Conservation (phyloP, 1,284 basidiomycete genomes). For the Irpex rosettiformis region DNA sequence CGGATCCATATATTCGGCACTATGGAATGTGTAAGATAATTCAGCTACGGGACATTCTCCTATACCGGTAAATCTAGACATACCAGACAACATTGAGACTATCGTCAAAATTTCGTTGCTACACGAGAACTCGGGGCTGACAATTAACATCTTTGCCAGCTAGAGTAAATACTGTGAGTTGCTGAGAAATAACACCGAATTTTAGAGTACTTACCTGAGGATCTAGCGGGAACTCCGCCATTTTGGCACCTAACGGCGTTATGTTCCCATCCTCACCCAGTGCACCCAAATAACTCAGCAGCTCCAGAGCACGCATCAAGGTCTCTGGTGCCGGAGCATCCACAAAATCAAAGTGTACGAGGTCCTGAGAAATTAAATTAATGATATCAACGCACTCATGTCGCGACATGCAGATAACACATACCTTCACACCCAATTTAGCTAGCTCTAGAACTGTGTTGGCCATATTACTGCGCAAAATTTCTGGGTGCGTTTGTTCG, state of each 20-base stretch:
- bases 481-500: slow-evolving; percentile 97
- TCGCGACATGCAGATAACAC: slow-evolving; percentile 12
- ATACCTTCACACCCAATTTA: slow-evolving; percentile 84
- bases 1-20: slow-evolving; percentile 95
- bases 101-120: slow-evolving; percentile 95
- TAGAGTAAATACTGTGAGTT: slow-evolving; percentile 24
- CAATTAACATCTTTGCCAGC: slow-evolving; percentile 93
- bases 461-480: slow-evolving; percentile 87
- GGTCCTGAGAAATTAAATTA: too few species aligned
- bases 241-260: slow-evolving; percentile 84
- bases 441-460: slow-evolving; percentile 94
- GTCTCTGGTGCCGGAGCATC: slow-evolving; percentile 82
- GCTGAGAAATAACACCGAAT: not conserved
- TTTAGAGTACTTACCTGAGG: slow-evolving; percentile 65
- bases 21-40: slow-evolving; percentile 29
- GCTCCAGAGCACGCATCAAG: slow-evolving; percentile 94
- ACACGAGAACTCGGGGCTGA: slow-evolving; percentile 93
- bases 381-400: too few species aligned
- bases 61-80: slow-evolving; percentile 17
- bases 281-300: slow-evolving; percentile 90
- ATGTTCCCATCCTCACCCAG: slow-evolving; percentile 94
- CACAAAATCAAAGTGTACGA: not conserved
- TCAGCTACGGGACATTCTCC: not conserved
- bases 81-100: slow-evolving; percentile 93
- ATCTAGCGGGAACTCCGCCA: slow-evolving; percentile 98